Percentiles rank a stretch among this genome's conserved stretches.
Conservation (phyloP, 768 basidiomycete genomes). For the Mycena metata region DNA sequence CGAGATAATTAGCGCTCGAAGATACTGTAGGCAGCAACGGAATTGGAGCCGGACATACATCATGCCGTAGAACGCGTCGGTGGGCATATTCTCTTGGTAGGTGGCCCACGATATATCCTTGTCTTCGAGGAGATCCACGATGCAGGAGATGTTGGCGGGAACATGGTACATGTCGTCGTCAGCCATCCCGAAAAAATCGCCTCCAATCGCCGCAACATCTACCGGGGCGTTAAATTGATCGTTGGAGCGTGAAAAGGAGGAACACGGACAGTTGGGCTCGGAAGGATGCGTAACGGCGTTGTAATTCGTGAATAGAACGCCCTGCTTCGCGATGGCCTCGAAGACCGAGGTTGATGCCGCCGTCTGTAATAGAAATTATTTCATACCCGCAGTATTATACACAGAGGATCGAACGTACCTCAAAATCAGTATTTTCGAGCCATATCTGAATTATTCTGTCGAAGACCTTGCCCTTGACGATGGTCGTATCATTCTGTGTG, state of each 20-base stretch:
- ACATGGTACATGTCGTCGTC: constrained; percentile 57
- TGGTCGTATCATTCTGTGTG: too few relatives aligned
- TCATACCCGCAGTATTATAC: too few relatives aligned
- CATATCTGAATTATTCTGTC: too few relatives aligned
- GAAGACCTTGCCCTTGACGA: too few relatives aligned
- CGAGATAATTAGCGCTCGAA: constrained; percentile 46
- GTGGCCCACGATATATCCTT: constrained; percentile 71
- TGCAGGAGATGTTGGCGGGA: constrained; percentile 64
- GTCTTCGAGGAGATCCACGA: constrained; percentile 72
- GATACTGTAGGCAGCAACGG: constrained; percentile 38
- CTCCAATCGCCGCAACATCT: constrained; percentile 59
- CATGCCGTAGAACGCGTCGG: constrained; percentile 60
- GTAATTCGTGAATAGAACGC: constrained; percentile 61
- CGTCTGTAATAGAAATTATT: background rate
- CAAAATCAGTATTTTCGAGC: too few relatives aligned
- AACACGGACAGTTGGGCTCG: constrained; percentile 65
- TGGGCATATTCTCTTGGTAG: constrained; percentile 74
- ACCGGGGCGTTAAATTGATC: background rate
- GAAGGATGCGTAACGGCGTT: constrained; percentile 70
- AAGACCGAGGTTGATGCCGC: constrained; percentile 44
- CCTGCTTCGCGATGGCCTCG: constrained; percentile 59
- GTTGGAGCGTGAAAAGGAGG: constrained; percentile 31
- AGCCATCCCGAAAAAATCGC: constrained; percentile 65
- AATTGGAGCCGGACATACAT: constrained; percentile 47
- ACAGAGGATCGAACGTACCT: too few relatives aligned